Percentiles rank a stretch among this genome's conserved stretches.
phyloP scores from a whole-genome alignment of 495 filamentous ascomycete genomes.

The Chaetomium fimeti region DNA sequence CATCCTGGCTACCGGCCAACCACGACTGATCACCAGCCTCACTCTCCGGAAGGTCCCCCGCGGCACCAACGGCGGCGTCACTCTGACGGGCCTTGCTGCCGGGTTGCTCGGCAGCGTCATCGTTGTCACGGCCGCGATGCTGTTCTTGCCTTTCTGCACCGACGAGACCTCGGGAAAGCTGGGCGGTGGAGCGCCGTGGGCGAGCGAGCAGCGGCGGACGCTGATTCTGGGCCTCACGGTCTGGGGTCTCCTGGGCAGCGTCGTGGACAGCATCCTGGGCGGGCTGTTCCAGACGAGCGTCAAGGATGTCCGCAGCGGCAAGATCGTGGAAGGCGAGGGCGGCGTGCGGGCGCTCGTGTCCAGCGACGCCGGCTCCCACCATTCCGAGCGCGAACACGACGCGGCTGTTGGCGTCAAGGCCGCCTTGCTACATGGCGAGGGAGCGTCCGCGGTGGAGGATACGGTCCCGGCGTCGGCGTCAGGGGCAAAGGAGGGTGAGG shows the following conservation, averaged over 20 bases:
- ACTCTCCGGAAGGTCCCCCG: conserved; percentile 72
- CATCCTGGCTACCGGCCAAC: conserved; percentile 73
- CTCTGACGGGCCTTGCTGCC: conserved; percentile 65
- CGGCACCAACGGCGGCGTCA: conserved; percentile 93
- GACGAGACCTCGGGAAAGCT: conserved; percentile 33
- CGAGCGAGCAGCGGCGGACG: conserved; percentile 48
- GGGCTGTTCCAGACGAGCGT: conserved; percentile 85
- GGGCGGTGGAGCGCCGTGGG: conserved; percentile 46
- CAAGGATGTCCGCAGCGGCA: conserved; percentile 75
- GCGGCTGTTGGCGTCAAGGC: conserved; percentile 41
- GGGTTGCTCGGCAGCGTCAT: conserved; percentile 73
- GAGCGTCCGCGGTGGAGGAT: conserved; percentile 39
- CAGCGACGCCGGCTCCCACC: conserved; percentile 21
- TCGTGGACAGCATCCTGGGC: conserved; percentile 84
- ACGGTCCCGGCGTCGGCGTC: conserved; percentile 27
- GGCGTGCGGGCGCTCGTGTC: conserved; percentile 68
- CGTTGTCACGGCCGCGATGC: conserved; percentile 62
- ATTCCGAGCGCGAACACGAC: conserved; percentile 1
- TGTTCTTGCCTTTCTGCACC: conserved; percentile 69
- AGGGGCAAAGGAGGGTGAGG: conserved; percentile 26
- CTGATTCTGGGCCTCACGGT: conserved; percentile 61
- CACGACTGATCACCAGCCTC: conserved; percentile 82
- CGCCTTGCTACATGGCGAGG: conserved; percentile 36
- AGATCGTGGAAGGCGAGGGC: conserved; percentile 84
- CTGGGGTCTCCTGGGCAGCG: conserved; percentile 73